These are phyloP conservation scores for Magnusiomyces magnusii DNA, from an alignment of 1,139 yeast species.

Conservation along the genomic window DNA sequence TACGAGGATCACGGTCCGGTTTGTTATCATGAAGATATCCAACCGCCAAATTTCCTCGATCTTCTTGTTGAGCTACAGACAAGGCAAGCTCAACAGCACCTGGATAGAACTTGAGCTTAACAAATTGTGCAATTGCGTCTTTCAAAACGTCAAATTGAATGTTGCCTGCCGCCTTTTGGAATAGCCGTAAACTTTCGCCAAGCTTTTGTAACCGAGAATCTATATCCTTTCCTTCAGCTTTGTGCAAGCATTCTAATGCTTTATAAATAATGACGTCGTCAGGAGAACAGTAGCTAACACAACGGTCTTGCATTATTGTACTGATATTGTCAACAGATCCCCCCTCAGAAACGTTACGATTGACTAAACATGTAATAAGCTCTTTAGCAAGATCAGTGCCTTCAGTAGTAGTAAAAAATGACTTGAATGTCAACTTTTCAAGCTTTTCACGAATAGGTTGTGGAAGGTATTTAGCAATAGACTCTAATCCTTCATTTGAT, in stretches of 20 bases:
- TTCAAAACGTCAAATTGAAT: slow-evolving; percentile 72
- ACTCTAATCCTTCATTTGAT: slow-evolving; percentile 42
- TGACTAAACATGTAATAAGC: slow-evolving; percentile 78
- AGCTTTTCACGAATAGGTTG: slow-evolving; percentile 60
- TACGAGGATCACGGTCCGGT: slow-evolving; percentile 43
- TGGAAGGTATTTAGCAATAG: slow-evolving; percentile 63
- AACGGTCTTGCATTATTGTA: slow-evolving; percentile 78
- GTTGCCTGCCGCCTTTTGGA: slow-evolving; percentile 73
- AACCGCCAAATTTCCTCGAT: slow-evolving; percentile 49
- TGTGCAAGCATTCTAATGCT: slow-evolving; percentile 84
- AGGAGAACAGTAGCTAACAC: slow-evolving; percentile 92
- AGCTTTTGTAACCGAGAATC: slow-evolving; percentile 66
- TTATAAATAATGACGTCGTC: slow-evolving; percentile 91
- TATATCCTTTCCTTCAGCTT: slow-evolving; percentile 55
- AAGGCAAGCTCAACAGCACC: slow-evolving; percentile 84
- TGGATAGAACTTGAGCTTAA: slow-evolving; percentile 66
- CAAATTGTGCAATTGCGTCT: slow-evolving; percentile 72
- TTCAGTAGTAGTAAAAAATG: slow-evolving; percentile 58
- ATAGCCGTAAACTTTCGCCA: slow-evolving; percentile 63
- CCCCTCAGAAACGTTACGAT: slow-evolving; percentile 84
- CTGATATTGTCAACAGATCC: slow-evolving; percentile 90
- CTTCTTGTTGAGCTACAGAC: slow-evolving; percentile 64
- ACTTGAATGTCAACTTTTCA: slow-evolving; percentile 59
- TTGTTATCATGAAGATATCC: slow-evolving; percentile 48
- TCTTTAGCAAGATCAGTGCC: slow-evolving; percentile 75